Base-by-base conservation (phyloP, 441 rosid species). In the Syzygium syzygioides region DNA sequence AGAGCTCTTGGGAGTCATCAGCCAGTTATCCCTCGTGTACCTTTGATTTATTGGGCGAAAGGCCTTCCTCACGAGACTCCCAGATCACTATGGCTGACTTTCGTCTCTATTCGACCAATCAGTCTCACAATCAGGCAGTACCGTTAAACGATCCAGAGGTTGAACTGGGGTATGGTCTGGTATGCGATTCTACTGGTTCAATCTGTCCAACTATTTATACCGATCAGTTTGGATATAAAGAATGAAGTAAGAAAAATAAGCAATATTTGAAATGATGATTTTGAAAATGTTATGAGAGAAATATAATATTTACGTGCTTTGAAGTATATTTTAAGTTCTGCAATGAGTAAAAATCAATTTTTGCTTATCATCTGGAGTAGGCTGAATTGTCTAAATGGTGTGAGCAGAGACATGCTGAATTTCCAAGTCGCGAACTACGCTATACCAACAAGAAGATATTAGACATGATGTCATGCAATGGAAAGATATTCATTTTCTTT, bases 121-220 rank as follows among this genome's bases (percentile, higher is more conserved):
- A 3, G 14, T 86, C 91, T 90, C 91, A 89, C 30, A 89, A 79
- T 87, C 41, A 66, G 52, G 85, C 80, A 87, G 45, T 55, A 86
- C 89, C 89, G 85, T 90, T 90, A 88, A 55, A 55, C 20, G 26
- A 9, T 19, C 59, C 6, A 11, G 14, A 25, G n/a, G n/a, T 2
- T 57, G 62, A 57, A 57, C 14, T 14, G 6, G n/a, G 11, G n/a
- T 0, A 57, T 23, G 62, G 12, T 28, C 14, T 2, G 4, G 13
- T 57, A 57, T 57, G n/a, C 9, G n/a, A 1, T 9, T 57, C n/a
- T 25, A 25, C 14, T 10, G 3, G 14, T 57, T 10, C n/a, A 11
- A 4, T 0, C 2, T 3, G 6, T 11, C 14, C n/a, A 10, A 0
- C n/a, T 57, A 25, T 0, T 25, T 25, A 57, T 25, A 57, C 6